Conservation (phyloP, 441 rosid genomes). For the Biscutella laevigata region DNA sequence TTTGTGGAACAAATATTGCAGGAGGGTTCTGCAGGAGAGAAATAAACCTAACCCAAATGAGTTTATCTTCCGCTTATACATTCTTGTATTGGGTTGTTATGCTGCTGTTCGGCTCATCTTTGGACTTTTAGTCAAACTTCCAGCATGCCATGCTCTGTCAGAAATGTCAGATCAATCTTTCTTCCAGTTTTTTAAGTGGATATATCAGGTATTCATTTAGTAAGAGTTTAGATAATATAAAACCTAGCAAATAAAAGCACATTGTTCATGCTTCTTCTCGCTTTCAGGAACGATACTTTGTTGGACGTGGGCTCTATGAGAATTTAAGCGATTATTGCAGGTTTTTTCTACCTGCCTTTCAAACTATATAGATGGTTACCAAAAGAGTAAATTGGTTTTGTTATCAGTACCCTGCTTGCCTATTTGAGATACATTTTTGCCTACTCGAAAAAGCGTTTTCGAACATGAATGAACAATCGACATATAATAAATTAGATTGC, state of each 20-base stretch:
- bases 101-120: slow-evolving; percentile 67
- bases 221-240: slow-evolving; percentile 9
- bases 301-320: slow-evolving; percentile 98
- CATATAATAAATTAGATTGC: slow-evolving; percentile 1
- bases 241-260: background rate
- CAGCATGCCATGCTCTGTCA: slow-evolving; percentile 84
- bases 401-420: slow-evolving; percentile 35
- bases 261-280: slow-evolving; percentile 15
- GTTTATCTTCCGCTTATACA: slow-evolving; percentile 73
- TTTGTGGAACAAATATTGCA: slow-evolving; percentile 31
- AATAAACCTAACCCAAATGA: slow-evolving; percentile 51
- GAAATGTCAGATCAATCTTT: slow-evolving; percentile 88
- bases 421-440: slow-evolving; percentile 10
- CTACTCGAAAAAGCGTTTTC: background rate
- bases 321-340: slow-evolving; percentile 83
- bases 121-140: slow-evolving; percentile 66
- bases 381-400: background rate
- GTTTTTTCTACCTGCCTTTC: slow-evolving; percentile 29
- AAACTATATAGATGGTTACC: slow-evolving; percentile 9
- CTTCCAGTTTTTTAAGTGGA: slow-evolving; percentile 99
- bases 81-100: slow-evolving; percentile 83
- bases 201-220: slow-evolving; percentile 65
- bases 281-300: slow-evolving; percentile 92
- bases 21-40: slow-evolving; percentile 77
- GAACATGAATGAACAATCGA: background rate